phyloP scores from a whole-genome alignment of 2,329 filamentous ascomycete genomes.

The Botryosphaeria dothidea region DNA sequence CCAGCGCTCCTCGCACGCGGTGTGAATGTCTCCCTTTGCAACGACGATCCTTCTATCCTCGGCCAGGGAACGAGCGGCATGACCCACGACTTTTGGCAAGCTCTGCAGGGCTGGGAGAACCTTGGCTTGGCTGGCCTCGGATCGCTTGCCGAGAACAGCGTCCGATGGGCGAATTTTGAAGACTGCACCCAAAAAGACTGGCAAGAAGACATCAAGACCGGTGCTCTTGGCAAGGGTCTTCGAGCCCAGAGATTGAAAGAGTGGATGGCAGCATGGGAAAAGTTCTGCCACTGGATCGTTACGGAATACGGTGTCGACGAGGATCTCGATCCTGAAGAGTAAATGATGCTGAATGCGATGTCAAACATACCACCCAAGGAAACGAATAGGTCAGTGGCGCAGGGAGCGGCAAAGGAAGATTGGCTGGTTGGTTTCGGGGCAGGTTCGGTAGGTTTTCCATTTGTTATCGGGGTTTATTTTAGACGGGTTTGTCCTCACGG shows the following conservation, averaged over 20 bases:
- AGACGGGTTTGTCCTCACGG: neutral
- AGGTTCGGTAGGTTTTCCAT: neutral
- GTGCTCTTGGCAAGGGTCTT: conserved; percentile 68
- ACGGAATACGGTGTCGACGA: conserved; percentile 65
- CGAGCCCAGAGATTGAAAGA: conserved; percentile 73
- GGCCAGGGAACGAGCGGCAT: conserved; percentile 80
- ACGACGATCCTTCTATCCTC: conserved; percentile 87
- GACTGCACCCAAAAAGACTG: conserved; percentile 73
- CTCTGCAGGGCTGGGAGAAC: conserved; percentile 87
- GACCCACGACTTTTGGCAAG: conserved; percentile 94
- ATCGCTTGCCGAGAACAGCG: conserved; percentile 86
- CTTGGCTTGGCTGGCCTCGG: conserved; percentile 84
- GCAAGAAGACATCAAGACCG: conserved; percentile 71
- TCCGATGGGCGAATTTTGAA: conserved; percentile 86
- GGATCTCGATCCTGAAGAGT: conserved; percentile 47
- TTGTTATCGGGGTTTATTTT: neutral
- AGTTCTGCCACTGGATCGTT: conserved; percentile 88
- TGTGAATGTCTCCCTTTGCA: conserved; percentile 80
- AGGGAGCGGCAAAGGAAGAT: neutral
- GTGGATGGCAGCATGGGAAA: conserved; percentile 83
- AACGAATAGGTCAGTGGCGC: neutral
- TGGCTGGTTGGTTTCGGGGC: neutral
- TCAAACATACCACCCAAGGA: neutral
- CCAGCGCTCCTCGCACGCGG: conserved; percentile 83
- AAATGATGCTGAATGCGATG: conserved; percentile 20